Conservation (phyloP, 2,329 filamentous ascomycete genomes). For the Xylaria arbuscula region DNA sequence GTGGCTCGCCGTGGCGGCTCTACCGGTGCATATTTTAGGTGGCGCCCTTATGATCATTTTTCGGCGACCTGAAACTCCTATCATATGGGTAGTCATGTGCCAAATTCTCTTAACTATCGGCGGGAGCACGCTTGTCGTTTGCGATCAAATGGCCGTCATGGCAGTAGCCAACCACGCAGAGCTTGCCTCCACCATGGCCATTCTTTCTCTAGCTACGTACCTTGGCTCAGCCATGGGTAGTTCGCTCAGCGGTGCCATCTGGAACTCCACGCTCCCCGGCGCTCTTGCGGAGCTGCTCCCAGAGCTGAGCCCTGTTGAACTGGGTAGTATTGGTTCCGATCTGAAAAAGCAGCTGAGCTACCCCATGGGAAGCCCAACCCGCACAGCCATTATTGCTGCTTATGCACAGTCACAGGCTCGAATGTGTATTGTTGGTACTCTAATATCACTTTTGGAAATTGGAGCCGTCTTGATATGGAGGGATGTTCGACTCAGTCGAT, state of each 20-base stretch:
- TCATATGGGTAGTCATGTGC: constrained; percentile 65
- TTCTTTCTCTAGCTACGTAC: constrained; percentile 54
- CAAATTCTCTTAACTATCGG: constrained; percentile 67
- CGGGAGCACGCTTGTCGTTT: constrained; percentile 64
- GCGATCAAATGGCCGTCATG: constrained; percentile 68
- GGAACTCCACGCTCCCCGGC: constrained; percentile 53
- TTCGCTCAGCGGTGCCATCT: constrained; percentile 59
- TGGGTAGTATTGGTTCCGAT: constrained; percentile 48
- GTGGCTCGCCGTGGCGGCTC: constrained; percentile 56
- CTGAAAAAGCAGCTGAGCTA: constrained; percentile 53
- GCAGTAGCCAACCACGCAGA: constrained; percentile 65
- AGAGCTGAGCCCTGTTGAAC: constrained; percentile 42
- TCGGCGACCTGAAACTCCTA: constrained; percentile 58
- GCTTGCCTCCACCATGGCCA: constrained; percentile 61
- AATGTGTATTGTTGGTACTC: constrained; percentile 52
- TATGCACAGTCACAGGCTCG: constrained; percentile 53
- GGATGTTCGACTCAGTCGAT: constrained; percentile 49
- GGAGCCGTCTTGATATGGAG: constrained; percentile 49
- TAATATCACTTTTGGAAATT: constrained; percentile 48
- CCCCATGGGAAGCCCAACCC: constrained; percentile 48
- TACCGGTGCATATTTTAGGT: constrained; percentile 66
- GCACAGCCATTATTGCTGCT: constrained; percentile 51
- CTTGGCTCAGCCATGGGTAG: constrained; percentile 56
- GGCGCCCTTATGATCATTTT: constrained; percentile 66
- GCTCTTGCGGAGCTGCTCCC: constrained; percentile 47